phyloP scores from a whole-genome alignment of 2,329 filamentous ascomycete genomes.

The Aureobasidium sp. region DNA sequence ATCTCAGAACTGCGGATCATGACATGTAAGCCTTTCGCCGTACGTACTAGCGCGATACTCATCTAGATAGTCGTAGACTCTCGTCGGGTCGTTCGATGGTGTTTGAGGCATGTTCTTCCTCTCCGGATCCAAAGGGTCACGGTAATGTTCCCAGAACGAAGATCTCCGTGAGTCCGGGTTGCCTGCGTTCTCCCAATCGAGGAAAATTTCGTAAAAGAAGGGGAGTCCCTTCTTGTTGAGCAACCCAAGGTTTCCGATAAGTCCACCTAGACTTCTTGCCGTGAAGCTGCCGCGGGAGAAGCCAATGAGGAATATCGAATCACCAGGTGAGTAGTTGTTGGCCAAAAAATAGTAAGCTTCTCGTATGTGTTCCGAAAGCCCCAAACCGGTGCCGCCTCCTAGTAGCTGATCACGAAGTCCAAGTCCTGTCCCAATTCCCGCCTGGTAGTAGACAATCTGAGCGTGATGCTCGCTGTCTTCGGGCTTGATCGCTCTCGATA shows the following conservation, averaged over 20 bases:
- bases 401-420: constrained; percentile 25
- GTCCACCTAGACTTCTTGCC: constrained; percentile 30
- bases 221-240: constrained; percentile 25
- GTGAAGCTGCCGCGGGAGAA: constrained; percentile 37
- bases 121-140: neutral
- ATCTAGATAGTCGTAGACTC: constrained; percentile 12
- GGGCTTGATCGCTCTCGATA: constrained; percentile 26
- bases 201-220: constrained; percentile 21
- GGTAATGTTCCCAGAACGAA: constrained; percentile 14
- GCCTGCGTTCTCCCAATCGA: constrained; percentile 23
- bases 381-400: constrained; percentile 24
- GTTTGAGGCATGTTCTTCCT: constrained; percentile 2
- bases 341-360: constrained; percentile 54
- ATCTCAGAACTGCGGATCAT: neutral
- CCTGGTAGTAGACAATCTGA: constrained; percentile 32
- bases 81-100: constrained; percentile 2
- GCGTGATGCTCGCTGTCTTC: constrained; percentile 27
- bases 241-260: constrained; percentile 34
- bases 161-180: neutral
- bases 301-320: constrained; percentile 36
- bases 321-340: constrained; percentile 44
- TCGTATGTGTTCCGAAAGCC: constrained; percentile 39
- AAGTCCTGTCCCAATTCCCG: constrained; percentile 28
- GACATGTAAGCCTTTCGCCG: neutral
- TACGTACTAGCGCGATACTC: constrained; percentile 14